phyloP scores from a whole-genome alignment of 2,329 filamentous ascomycete species.

The Aureobasidium sp. region DNA sequence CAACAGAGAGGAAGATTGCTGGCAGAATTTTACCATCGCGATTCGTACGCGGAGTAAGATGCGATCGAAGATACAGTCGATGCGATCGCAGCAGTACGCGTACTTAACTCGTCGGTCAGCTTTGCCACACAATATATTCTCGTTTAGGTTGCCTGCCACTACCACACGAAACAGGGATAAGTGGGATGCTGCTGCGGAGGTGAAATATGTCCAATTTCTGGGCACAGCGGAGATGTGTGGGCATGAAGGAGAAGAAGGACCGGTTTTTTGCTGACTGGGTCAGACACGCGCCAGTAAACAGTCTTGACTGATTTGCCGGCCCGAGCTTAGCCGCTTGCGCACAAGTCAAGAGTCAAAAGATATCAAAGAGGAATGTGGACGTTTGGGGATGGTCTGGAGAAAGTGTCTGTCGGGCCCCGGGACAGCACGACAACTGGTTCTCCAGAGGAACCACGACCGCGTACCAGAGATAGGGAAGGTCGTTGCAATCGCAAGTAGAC shows the following conservation, averaged over 20 bases:
- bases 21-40: conserved; percentile 1
- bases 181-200: background rate
- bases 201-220: background rate
- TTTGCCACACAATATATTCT: background rate
- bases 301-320: conserved; percentile 7
- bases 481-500: background rate
- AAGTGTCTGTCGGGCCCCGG: conserved; percentile 3
- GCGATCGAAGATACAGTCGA: background rate
- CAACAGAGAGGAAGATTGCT: background rate
- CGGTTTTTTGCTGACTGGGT: background rate
- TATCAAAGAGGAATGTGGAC: background rate
- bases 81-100: background rate
- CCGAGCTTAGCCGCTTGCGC: conserved; percentile 11
- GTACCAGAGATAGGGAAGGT: background rate
- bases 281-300: background rate
- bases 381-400: conserved; percentile 11
- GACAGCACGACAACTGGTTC: conserved; percentile 7
- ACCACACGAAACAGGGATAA: background rate
- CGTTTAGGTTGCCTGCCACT: background rate
- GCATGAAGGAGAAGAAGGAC: background rate
- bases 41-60: background rate
- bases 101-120: background rate
- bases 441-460: background rate
- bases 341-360: conserved; percentile 7
- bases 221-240: conserved; percentile 9